phyloP scores from a whole-genome alignment of 2,329 filamentous ascomycete species.

The Microsporum ferrugineum region DNA sequence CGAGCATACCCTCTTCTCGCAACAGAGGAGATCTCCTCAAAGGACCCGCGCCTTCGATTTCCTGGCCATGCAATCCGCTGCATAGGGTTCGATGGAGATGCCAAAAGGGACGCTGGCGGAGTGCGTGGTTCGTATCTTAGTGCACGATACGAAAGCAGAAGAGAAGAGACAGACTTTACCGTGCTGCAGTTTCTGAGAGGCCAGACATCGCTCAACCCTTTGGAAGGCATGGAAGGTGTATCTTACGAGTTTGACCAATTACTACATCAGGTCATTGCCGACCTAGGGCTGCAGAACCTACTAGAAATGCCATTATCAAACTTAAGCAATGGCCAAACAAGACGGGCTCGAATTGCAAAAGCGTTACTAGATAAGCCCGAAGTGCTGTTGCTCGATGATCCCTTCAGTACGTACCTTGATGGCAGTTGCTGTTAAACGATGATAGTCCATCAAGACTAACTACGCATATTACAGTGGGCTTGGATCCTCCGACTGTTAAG shows the following conservation, averaged over 20 bases:
- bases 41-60: constrained; percentile 42
- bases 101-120: constrained; percentile 38
- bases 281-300: constrained; percentile 58
- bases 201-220: constrained; percentile 70
- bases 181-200: constrained; percentile 70
- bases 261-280: constrained; percentile 52
- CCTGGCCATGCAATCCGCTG: constrained; percentile 65
- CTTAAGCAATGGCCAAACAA: constrained; percentile 84
- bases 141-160: constrained; percentile 76
- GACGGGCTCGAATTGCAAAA: constrained; percentile 76
- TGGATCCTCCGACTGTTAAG: constrained; percentile 72
- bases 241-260: constrained; percentile 40
- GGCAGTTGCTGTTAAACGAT: background rate
- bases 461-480: constrained; percentile 50
- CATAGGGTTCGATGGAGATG: constrained; percentile 77
- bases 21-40: constrained; percentile 45
- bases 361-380: constrained; percentile 69
- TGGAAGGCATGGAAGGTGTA: constrained; percentile 36
- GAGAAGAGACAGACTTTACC: constrained; percentile 80
- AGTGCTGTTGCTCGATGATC: constrained; percentile 77
- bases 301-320: constrained; percentile 76
- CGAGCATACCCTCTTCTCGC: constrained; percentile 70
- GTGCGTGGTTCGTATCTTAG: constrained; percentile 68
- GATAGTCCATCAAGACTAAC: constrained; percentile 12
- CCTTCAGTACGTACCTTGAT: constrained; percentile 53